A percentile compares a stretch with the other conserved stretches of the same genome.
Conservation (phyloP, 2,329 filamentous ascomycete species). For the Hymenoscyphus linearis region DNA sequence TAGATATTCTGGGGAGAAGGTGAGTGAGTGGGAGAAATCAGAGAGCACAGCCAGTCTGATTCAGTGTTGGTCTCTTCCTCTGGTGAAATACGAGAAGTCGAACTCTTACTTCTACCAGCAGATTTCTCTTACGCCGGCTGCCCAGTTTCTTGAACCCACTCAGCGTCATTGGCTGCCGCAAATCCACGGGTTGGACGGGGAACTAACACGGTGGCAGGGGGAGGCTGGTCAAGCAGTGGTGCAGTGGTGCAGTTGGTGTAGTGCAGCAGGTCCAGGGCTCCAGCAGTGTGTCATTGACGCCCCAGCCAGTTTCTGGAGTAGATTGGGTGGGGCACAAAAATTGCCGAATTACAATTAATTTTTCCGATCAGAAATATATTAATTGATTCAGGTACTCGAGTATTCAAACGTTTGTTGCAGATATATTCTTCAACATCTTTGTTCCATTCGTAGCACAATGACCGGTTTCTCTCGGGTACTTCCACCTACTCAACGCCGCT, state of each 20-base stretch:
- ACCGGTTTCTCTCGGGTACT: not conserved
- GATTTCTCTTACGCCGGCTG: not conserved
- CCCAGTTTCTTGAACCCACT: not conserved
- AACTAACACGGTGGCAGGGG: not conserved
- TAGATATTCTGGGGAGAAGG: not conserved
- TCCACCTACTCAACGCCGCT: not conserved
- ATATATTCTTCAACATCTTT: not conserved
- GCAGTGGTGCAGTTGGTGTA: no score
- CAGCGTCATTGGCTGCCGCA: not conserved
- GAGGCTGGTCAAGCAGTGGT: no score
- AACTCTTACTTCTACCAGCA: no score
- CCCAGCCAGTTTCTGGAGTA: not conserved
- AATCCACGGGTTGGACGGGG: not conserved
- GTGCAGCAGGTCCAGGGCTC: not conserved
- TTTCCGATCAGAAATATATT: not conserved
- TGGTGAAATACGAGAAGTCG: not conserved
- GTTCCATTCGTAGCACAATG: not conserved
- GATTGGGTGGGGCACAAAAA: not conserved
- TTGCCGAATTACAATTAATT: not conserved
- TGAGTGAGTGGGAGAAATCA: not conserved
- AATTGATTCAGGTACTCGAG: not conserved
- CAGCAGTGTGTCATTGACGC: not conserved
- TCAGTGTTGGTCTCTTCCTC: not conserved
- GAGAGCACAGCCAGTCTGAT: not conserved
- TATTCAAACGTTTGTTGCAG: not conserved